Conservation (phyloP, 371 early-diverging fungal species). For the Saksenaea vasiformis region DNA sequence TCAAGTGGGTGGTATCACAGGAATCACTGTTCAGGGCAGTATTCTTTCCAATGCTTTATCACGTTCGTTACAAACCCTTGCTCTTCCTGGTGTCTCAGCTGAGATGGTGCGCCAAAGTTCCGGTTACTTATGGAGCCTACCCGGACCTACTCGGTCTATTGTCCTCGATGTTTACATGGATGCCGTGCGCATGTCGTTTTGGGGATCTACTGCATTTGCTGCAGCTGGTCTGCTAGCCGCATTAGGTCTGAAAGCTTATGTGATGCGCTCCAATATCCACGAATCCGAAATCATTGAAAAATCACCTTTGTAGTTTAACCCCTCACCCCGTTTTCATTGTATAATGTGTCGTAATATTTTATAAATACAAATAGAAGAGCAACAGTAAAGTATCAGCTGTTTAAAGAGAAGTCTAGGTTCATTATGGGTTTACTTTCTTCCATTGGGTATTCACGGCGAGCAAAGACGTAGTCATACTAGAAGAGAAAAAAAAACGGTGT, state of each 20-base stretch:
- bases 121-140: conserved; percentile 28
- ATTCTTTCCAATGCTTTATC: conserved; percentile 33
- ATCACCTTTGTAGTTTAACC: background rate
- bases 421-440: conserved; percentile 32
- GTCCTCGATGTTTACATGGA: conserved; percentile 35
- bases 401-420: background rate
- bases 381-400: too few relatives aligned
- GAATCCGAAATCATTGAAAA: background rate
- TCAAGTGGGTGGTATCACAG: conserved; percentile 47
- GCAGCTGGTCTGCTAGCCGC: conserved; percentile 28
- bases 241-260: conserved; percentile 33
- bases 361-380: background rate
- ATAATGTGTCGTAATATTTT: background rate
- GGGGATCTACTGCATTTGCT: conserved; percentile 37
- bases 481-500: conserved; percentile 16
- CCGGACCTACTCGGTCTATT: conserved; percentile 24
- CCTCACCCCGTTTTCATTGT: background rate
- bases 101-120: conserved; percentile 34
- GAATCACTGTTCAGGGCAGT: conserved; percentile 37
- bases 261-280: conserved; percentile 22
- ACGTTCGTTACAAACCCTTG: conserved; percentile 11
- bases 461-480: conserved; percentile 38
- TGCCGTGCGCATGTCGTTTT: conserved; percentile 34
- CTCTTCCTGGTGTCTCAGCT: conserved; percentile 23
- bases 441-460: conserved; percentile 40